A percentile compares a stretch with the other conserved stretches of the same genome.
These are phyloP conservation scores for Saccharomyces pastorianus DNA, from an alignment of 1,139 yeast genomes.

Conservation along the genomic window DNA sequence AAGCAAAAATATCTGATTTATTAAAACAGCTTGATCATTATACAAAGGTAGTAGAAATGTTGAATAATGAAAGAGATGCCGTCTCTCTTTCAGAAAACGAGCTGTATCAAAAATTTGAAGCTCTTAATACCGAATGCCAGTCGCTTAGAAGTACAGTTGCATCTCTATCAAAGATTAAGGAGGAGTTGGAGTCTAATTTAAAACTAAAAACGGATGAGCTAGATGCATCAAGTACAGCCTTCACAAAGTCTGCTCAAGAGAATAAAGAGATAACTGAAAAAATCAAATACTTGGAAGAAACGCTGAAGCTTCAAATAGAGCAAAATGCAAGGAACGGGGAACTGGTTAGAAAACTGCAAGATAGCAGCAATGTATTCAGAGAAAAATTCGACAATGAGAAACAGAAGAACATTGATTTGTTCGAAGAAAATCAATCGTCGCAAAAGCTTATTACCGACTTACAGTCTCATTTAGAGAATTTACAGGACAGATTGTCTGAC, in stretches of 20 bases:
- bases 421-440: slow-evolving; percentile 33
- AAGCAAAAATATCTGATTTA: slow-evolving; percentile 45
- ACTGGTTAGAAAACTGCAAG: slow-evolving; percentile 32
- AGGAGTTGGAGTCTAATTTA: slow-evolving; percentile 40
- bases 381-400: slow-evolving; percentile 31
- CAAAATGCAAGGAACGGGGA: slow-evolving; percentile 32
- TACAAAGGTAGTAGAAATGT: slow-evolving; percentile 37
- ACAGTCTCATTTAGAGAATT: slow-evolving; percentile 28
- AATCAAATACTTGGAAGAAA: slow-evolving; percentile 27
- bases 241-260: slow-evolving; percentile 41
- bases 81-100: slow-evolving; percentile 39
- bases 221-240: slow-evolving; percentile 38
- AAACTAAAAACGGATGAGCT: slow-evolving; percentile 42
- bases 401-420: slow-evolving; percentile 31
- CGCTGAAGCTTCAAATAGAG: slow-evolving; percentile 27
- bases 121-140: slow-evolving; percentile 37
- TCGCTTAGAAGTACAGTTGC: slow-evolving; percentile 35
- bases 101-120: slow-evolving; percentile 33
- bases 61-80: slow-evolving; percentile 42
- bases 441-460: slow-evolving; percentile 32
- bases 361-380: slow-evolving; percentile 27
- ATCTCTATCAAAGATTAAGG: slow-evolving; percentile 39
- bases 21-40: slow-evolving; percentile 46
- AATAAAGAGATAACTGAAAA: slow-evolving; percentile 34
- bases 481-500: slow-evolving; percentile 34